Evolutionary conservation across 2,329 filamentous ascomycete species (phyloP).

Genomic region (Ampelomyces quisqualis): DNA sequence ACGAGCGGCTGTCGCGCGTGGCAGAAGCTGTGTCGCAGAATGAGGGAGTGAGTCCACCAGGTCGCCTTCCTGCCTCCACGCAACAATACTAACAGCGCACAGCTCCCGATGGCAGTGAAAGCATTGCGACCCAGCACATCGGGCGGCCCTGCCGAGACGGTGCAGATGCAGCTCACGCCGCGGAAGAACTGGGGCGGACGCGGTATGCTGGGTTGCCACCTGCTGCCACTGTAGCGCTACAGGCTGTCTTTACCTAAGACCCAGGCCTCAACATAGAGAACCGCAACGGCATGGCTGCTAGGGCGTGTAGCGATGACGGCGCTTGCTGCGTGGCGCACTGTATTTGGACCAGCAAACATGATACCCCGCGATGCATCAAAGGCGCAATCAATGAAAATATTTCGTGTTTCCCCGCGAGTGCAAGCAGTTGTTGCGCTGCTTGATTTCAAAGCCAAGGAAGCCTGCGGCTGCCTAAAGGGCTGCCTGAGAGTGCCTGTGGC

Average conservation of each 20-base stretch:
- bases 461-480: slow-evolving; percentile 25
- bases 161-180: slow-evolving; percentile 73
- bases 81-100: slow-evolving; percentile 26
- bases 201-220: slow-evolving; percentile 86
- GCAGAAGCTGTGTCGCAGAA: slow-evolving; percentile 88
- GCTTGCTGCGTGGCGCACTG: slow-evolving; percentile 36
- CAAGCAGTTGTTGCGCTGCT: neutral
- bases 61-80: neutral
- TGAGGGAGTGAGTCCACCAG: slow-evolving; percentile 65
- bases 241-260: too few species aligned
- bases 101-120: slow-evolving; percentile 72
- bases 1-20: slow-evolving; percentile 81
- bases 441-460: slow-evolving; percentile 21
- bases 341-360: slow-evolving; percentile 36
- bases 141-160: slow-evolving; percentile 48
- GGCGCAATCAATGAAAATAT: slow-evolving; percentile 1
- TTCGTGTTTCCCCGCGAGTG: neutral
- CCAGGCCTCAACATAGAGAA: too few species aligned
- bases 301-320: neutral
- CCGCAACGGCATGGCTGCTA: neutral
- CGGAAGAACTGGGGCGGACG: slow-evolving; percentile 84
- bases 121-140: slow-evolving; percentile 51
- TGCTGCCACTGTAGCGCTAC: slow-evolving; percentile 69
- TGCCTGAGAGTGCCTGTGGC: slow-evolving; percentile 22
- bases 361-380: slow-evolving; percentile 35